These are phyloP conservation scores for Wickerhamiella galacta DNA, from an alignment of 805 yeast species.

Conservation along the genomic window DNA sequence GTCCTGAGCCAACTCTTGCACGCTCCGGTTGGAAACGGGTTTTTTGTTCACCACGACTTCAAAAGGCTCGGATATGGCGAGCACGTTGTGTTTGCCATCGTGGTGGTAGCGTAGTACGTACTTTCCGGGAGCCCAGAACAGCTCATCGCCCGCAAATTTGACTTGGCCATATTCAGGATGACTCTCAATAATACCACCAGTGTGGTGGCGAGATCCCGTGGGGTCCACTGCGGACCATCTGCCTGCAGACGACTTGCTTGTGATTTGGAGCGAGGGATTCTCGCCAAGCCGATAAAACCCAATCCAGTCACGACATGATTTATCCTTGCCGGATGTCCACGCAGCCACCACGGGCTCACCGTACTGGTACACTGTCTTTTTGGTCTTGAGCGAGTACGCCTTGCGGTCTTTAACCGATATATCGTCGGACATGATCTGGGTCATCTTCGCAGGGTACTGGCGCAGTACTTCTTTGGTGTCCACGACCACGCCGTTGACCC, in stretches of 20 bases:
- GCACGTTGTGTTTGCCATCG: slow-evolving; percentile 52
- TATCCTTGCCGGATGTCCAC: slow-evolving; percentile 36
- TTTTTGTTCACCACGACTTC: slow-evolving; percentile 31
- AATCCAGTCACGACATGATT: slow-evolving; percentile 49
- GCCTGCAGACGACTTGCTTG: slow-evolving; percentile 7
- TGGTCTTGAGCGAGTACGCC: slow-evolving; percentile 13
- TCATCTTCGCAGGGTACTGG: slow-evolving; percentile 22
- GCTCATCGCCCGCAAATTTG: slow-evolving; percentile 30
- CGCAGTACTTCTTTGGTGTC: slow-evolving; percentile 23
- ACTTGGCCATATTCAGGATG: slow-evolving; percentile 28
- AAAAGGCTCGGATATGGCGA: slow-evolving; percentile 46
- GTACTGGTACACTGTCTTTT: slow-evolving; percentile 15
- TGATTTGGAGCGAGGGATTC: slow-evolving; percentile 25
- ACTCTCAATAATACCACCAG: slow-evolving; percentile 10
- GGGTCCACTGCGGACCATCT: slow-evolving; percentile 9
- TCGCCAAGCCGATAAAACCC: slow-evolving; percentile 53
- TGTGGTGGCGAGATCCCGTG: slow-evolving; percentile 8
- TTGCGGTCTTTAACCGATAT: slow-evolving; percentile 6
- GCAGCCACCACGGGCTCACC: slow-evolving; percentile 39
- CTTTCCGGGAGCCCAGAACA: slow-evolving; percentile 51
- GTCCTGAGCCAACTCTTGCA: slow-evolving; percentile 19
- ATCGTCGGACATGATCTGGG: slow-evolving; percentile 18
- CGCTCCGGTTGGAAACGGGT: slow-evolving; percentile 20
- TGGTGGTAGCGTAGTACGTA: slow-evolving; percentile 63
- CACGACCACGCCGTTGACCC: slow-evolving; percentile 15